Evolutionary conservation across 2,329 filamentous ascomycete species (phyloP).

Genomic region (Pseudofabraea citricarpa): DNA sequence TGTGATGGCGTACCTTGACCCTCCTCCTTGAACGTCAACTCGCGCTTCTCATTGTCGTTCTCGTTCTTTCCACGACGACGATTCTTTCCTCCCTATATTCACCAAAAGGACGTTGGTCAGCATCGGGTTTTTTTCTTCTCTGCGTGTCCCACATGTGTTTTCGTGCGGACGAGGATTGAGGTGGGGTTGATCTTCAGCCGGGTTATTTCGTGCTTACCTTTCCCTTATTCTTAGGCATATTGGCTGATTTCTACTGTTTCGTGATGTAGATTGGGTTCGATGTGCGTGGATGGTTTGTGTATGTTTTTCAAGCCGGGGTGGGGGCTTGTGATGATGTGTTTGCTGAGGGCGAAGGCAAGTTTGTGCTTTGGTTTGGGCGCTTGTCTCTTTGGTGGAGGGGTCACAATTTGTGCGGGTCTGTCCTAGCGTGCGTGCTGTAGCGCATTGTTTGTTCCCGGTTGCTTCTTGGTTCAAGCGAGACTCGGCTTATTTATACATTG

Average conservation of each 20-base stretch:
- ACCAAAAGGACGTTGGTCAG: too few species aligned
- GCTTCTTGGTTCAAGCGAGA: too few species aligned
- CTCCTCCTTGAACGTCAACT: conserved; percentile 98
- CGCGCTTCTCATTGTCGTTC: conserved; percentile 98
- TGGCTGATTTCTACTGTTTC: conserved; percentile 28
- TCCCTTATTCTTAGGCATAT: conserved; percentile 99
- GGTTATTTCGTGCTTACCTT: conserved; percentile 57
- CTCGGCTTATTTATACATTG: too few species aligned
- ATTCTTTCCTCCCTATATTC: conserved; percentile 90
- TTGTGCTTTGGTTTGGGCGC: background rate
- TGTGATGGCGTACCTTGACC: conserved; percentile 61
- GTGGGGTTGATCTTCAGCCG: conserved; percentile 5
- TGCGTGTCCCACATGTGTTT: conserved; percentile 4
- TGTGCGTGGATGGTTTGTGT: background rate
- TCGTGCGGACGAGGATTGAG: conserved; percentile 1
- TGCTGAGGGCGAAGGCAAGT: too few species aligned
- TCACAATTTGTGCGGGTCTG: background rate
- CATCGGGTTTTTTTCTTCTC: conserved; percentile 8
- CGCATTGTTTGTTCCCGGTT: too few species aligned
- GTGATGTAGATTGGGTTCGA: background rate
- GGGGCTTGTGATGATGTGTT: background rate
- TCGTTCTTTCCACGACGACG: conserved; percentile 98
- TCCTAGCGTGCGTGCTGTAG: too few species aligned
- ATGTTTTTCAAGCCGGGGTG: conserved; percentile 1
- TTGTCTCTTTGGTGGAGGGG: background rate